These are phyloP conservation scores for Mariannaea sp. DNA, from an alignment of 2,329 filamentous ascomycete genomes.

Conservation along the genomic window DNA sequence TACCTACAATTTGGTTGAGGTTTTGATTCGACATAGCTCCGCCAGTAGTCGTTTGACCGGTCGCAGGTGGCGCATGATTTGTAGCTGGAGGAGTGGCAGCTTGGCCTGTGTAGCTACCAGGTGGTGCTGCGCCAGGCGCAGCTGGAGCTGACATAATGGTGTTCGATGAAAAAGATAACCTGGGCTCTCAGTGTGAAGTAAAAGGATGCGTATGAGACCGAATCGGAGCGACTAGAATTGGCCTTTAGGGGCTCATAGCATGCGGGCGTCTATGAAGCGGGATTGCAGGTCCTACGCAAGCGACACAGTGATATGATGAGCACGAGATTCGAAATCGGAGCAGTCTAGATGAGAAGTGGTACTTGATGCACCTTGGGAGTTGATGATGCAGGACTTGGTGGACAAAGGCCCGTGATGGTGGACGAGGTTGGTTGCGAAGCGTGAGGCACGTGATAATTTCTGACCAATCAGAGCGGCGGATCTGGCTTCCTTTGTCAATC, in stretches of 20 bases:
- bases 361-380: neutral
- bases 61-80: slow-evolving; percentile 30
- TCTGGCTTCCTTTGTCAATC: too few species aligned
- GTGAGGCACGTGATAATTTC: too few species aligned
- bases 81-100: slow-evolving; percentile 43
- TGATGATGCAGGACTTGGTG: slow-evolving; percentile 17
- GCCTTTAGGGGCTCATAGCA: slow-evolving; percentile 19
- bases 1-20: slow-evolving; percentile 90
- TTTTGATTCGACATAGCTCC: slow-evolving; percentile 78
- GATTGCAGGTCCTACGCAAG: slow-evolving; percentile 10
- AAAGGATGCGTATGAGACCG: neutral
- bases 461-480: too few species aligned
- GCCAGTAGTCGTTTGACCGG: slow-evolving; percentile 41
- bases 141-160: slow-evolving; percentile 43
- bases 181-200: neutral
- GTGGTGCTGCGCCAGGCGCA: slow-evolving; percentile 38
- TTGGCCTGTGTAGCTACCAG: slow-evolving; percentile 41
- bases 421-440: too few species aligned
- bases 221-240: neutral
- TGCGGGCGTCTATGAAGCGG: neutral
- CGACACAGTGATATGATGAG: neutral
- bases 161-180: neutral
- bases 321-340: too few species aligned
- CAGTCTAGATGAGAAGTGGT: too few species aligned
- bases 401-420: neutral